Evolutionary conservation across 345 rosid species (phyloP).

Genomic region (Microthlaspi erraticum): DNA sequence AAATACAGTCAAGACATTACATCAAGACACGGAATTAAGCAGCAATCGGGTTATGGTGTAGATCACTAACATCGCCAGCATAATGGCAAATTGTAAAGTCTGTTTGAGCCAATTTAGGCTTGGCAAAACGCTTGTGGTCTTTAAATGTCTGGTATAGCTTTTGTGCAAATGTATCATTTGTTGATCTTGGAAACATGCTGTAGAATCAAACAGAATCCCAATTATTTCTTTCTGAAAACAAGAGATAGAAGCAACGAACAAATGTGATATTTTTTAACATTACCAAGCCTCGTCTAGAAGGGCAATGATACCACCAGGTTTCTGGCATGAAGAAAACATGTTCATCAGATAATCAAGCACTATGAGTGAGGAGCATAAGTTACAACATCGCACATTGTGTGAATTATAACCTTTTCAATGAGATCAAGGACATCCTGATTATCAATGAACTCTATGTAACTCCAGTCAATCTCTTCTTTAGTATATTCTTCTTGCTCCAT

Average conservation of each 20-base stretch:
- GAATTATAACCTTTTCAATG: conserved; percentile 80
- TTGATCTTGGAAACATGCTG: conserved; percentile 98
- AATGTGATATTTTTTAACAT: conserved; percentile 31
- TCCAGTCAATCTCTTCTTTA: conserved; percentile 96
- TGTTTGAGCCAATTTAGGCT: conserved; percentile 89
- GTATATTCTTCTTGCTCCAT: conserved; percentile 99
- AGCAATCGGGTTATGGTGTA: conserved; percentile 20
- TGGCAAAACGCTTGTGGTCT: conserved; percentile 83
- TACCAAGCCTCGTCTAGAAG: conserved; percentile 99
- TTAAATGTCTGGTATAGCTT: conserved; percentile 96
- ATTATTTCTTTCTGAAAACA: conserved; percentile 34
- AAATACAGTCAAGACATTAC: conserved; percentile 27
- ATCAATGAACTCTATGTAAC: conserved; percentile 95
- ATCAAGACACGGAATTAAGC: conserved; percentile 23
- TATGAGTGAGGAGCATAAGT: conserved; percentile 19
- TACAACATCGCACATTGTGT: conserved; percentile 8
- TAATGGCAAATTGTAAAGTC: conserved; percentile 96
- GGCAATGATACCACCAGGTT: conserved; percentile 99
- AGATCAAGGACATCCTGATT: conserved; percentile 98
- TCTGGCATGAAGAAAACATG: conserved; percentile 62
- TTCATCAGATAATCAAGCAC: conserved; percentile 38
- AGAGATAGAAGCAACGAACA: conserved; percentile 32
- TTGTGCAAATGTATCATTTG: conserved; percentile 92
- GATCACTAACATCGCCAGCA: conserved; percentile 91
- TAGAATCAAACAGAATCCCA: conserved; percentile 40